Percentiles rank a stretch among this genome's conserved stretches.
phyloP scores from a whole-genome alignment of 352 stramenopile genomes.

The Phytophthora foliorum region DNA sequence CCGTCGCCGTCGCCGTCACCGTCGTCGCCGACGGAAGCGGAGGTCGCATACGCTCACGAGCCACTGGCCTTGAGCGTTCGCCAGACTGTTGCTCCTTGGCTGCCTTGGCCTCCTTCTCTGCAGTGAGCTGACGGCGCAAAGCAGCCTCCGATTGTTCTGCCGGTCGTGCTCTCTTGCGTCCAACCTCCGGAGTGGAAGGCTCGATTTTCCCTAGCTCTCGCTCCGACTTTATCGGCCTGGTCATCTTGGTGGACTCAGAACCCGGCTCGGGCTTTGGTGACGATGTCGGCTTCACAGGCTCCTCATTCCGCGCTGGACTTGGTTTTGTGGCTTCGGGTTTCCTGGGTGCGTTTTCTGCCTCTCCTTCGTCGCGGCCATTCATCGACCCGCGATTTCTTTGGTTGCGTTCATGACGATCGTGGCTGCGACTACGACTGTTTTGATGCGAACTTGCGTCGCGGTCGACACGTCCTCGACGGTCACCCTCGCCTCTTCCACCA shows the following conservation, averaged over 20 bases:
- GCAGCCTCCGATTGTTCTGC: constrained; percentile 71
- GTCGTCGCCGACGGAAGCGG: constrained; percentile 29
- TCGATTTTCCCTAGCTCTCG: constrained; percentile 33
- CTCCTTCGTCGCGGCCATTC: constrained; percentile 27
- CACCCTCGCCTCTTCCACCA: constrained; percentile 36
- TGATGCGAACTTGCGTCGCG: constrained; percentile 19
- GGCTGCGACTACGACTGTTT: constrained; percentile 35
- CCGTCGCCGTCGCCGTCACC: constrained; percentile 13
- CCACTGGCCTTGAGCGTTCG: constrained; percentile 28
- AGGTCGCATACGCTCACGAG: constrained; percentile 38
- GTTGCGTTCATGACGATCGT: constrained; percentile 39
- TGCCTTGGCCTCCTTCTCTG: constrained; percentile 70
- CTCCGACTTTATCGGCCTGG: constrained; percentile 27
- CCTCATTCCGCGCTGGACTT: constrained; percentile 29
- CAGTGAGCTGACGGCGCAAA: constrained; percentile 75
- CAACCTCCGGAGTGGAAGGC: constrained; percentile 17
- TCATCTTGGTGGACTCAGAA: constrained; percentile 17
- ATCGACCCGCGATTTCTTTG: constrained; percentile 26
- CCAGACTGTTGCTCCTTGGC: constrained; percentile 37
- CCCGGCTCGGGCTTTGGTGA: constrained; percentile 28
- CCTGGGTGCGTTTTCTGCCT: constrained; percentile 11
- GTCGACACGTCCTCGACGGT: constrained; percentile 31
- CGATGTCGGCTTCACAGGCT: constrained; percentile 20
- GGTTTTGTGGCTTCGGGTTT: constrained; percentile 19
- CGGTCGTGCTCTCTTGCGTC: constrained; percentile 59